Evolutionary conservation across 1,284 basidiomycete genomes (phyloP).

Genomic region (Ustilago trichophora): DNA sequence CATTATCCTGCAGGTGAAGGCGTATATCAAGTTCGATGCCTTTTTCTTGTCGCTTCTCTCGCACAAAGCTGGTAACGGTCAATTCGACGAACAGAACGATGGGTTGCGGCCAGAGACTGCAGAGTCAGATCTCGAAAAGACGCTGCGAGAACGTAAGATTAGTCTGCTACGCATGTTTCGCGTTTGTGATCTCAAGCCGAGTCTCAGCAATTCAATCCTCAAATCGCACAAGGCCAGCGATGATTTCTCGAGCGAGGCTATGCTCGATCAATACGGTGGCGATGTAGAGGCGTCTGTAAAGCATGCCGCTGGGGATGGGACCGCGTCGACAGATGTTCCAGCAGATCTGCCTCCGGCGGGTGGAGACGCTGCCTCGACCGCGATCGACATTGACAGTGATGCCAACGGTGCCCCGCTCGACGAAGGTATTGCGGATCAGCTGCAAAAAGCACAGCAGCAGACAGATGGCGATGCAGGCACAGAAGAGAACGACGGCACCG

Average conservation of each 20-base stretch:
- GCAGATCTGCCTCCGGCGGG: constrained; percentile 2
- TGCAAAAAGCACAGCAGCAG: constrained; percentile 27
- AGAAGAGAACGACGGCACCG: constrained; percentile 60
- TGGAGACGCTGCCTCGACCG: constrained; percentile 7
- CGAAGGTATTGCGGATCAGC: constrained; percentile 17
- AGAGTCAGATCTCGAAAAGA: constrained; percentile 79
- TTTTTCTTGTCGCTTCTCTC: constrained; percentile 23
- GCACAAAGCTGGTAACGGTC: neutral
- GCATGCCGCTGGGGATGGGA: neutral
- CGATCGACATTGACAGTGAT: constrained; percentile 20
- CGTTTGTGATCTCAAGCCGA: constrained; percentile 55
- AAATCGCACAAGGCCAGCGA: constrained; percentile 71
- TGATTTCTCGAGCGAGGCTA: constrained; percentile 46
- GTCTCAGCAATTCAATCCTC: constrained; percentile 50
- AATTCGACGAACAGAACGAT: constrained; percentile 23
- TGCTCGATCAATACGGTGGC: constrained; percentile 66
- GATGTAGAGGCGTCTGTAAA: constrained; percentile 49
- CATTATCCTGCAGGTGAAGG: constrained; percentile 60
- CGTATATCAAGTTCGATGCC: constrained; percentile 48
- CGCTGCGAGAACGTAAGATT: constrained; percentile 79
- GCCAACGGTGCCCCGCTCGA: neutral
- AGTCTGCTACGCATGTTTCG: constrained; percentile 64
- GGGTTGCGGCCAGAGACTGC: constrained; percentile 71
- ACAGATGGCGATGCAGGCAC: constrained; percentile 26
- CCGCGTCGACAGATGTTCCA: neutral